Evolutionary conservation across 225 moss, liverwort and hornwort species (phyloP).

Genomic region (Lunularia cruciata): DNA sequence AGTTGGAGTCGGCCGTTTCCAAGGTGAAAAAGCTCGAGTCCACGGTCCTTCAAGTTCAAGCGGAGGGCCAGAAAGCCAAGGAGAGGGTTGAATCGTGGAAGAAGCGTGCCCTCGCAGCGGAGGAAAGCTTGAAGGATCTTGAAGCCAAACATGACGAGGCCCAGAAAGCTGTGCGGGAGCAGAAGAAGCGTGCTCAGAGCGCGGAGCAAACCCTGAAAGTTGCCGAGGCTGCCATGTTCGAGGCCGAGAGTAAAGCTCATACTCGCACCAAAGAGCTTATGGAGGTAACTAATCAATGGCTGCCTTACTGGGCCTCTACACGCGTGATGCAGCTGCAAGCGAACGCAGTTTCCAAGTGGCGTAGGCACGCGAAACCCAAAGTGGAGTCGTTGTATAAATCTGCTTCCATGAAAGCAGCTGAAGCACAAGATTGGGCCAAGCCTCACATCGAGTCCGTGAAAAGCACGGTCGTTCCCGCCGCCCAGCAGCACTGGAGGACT

Average conservation of each 20-base stretch:
- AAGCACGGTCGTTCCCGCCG: slow-evolving; percentile 49
- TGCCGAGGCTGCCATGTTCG: slow-evolving; percentile 67
- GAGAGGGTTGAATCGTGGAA: slow-evolving; percentile 47
- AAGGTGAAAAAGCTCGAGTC: slow-evolving; percentile 59
- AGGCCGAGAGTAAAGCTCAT: slow-evolving; percentile 61
- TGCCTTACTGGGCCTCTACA: slow-evolving; percentile 75
- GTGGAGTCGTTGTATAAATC: slow-evolving; percentile 50
- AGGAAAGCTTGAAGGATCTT: slow-evolving; percentile 48
- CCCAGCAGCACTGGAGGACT: slow-evolving; percentile 55
- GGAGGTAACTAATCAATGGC: slow-evolving; percentile 58
- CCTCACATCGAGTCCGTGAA: slow-evolving; percentile 67
- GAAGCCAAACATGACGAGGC: slow-evolving; percentile 56
- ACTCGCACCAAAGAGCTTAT: slow-evolving; percentile 53
- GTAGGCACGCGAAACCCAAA: slow-evolving; percentile 65
- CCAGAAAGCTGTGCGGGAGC: slow-evolving; percentile 39
- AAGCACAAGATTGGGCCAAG: slow-evolving; percentile 53
- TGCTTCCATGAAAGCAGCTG: slow-evolving; percentile 44
- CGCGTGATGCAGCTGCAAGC: slow-evolving; percentile 48
- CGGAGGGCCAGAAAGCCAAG: slow-evolving; percentile 40
- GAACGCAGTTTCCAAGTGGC: slow-evolving; percentile 56
- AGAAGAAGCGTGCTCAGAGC: slow-evolving; percentile 46
- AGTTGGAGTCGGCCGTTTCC: slow-evolving; percentile 47
- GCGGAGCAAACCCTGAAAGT: slow-evolving; percentile 60
- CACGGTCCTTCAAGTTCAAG: slow-evolving; percentile 28
- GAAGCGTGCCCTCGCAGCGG: slow-evolving; percentile 54